phyloP scores from a whole-genome alignment of 2,329 filamentous ascomycete species.

The Cladosporium sp. region DNA sequence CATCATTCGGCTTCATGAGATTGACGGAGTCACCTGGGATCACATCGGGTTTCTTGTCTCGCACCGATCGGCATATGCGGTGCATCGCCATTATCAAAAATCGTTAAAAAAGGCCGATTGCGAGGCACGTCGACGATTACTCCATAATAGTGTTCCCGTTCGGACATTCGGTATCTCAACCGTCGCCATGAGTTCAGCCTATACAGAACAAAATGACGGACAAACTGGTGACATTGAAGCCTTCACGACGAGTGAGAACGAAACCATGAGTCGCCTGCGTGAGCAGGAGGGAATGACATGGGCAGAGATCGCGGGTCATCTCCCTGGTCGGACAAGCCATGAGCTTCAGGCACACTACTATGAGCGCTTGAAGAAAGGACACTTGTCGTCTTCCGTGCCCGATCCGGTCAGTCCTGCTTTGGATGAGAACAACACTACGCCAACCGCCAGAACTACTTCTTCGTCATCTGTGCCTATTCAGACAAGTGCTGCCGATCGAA shows the following conservation, averaged over 20 bases:
- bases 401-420: not conserved
- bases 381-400: not conserved
- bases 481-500: not conserved
- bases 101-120: not conserved
- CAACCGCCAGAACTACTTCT: not conserved
- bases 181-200: not conserved
- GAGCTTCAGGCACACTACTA: not conserved
- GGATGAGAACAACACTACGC: not conserved
- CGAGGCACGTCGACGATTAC: not conserved
- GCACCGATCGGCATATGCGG: conserved; percentile 21
- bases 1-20: conserved; percentile 39
- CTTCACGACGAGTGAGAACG: conserved; percentile 18
- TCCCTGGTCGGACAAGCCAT: conserved; percentile 4
- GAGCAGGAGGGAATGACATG: conserved; percentile 29
- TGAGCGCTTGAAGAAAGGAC: not conserved
- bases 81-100: conserved; percentile 21
- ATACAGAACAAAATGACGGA: not conserved
- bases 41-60: conserved; percentile 33
- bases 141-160: conserved; percentile 21
- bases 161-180: conserved; percentile 16
- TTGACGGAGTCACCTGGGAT: conserved; percentile 33
- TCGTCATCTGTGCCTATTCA: not conserved
- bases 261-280: conserved; percentile 35
- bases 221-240: no score
- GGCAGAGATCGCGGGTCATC: conserved; percentile 6